A percentile compares a stretch with the other conserved stretches of the same genome.
These are phyloP conservation scores for Neurospora sp. DNA, from an alignment of 495 filamentous ascomycete genomes.

Conservation along the genomic window DNA sequence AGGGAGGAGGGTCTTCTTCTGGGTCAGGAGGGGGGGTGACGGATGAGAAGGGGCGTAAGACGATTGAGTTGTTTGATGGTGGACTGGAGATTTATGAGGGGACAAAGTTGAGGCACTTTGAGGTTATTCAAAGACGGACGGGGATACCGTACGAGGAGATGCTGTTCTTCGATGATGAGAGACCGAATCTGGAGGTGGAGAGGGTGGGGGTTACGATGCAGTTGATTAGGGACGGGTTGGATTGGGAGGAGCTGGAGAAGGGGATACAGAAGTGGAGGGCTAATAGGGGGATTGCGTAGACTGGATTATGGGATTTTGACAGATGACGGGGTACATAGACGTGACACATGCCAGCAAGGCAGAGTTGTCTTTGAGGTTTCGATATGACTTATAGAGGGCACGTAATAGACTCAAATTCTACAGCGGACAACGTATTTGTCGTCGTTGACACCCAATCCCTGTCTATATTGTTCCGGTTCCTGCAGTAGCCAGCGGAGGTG, in stretches of 20 bases:
- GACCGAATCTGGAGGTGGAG: conserved; percentile 77
- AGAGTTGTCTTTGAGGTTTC: neutral
- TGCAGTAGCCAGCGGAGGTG: neutral
- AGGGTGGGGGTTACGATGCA: conserved; percentile 74
- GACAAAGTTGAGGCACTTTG: conserved; percentile 79
- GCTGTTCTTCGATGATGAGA: conserved; percentile 96
- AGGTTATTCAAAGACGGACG: conserved; percentile 54
- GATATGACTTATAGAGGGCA: neutral
- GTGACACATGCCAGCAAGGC: neutral
- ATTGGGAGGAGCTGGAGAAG: conserved; percentile 64
- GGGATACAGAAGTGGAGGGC: conserved; percentile 72
- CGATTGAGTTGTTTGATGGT: conserved; percentile 72
- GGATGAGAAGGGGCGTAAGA: conserved; percentile 35
- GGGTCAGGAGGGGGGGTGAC: neutral
- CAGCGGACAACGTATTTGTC: neutral
- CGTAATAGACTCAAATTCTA: neutral
- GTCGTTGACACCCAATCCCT: neutral
- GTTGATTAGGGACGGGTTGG: conserved; percentile 70
- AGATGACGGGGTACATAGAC: neutral
- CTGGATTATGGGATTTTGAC: neutral
- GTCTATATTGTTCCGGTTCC: neutral
- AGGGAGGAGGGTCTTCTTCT: neutral
- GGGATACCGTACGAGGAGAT: conserved; percentile 68
- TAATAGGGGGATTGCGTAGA: conserved; percentile 40
- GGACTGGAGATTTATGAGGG: conserved; percentile 80